Base-by-base conservation (phyloP, 140 eudicot genomes). In the Bidens hawaiensis region DNA sequence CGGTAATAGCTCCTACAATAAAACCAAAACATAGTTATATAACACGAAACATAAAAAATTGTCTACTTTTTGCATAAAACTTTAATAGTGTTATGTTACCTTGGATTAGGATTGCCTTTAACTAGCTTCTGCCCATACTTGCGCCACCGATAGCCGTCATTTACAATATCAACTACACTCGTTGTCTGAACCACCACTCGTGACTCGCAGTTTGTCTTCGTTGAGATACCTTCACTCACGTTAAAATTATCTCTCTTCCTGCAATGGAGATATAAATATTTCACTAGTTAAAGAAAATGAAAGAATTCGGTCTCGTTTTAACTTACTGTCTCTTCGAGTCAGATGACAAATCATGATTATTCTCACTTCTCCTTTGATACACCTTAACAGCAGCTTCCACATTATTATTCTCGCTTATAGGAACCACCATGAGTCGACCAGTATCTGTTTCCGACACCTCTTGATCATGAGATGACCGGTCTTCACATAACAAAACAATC, bases 121-220 rank as follows among this genome's bases (percentile, higher is more conserved):
- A 90, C 95, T 73, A 86, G 60, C 61, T 90, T 90, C 79, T 90
- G 97, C 49, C 97, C 97, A 68, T 90, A 90, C 68, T 90, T 90
- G 64, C 97, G 95, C 97, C 97, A 90, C 30, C 97, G 84, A 64
- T 76, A 83, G 54, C 97, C 97, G 55, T 90, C 97, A 70, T 86
- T 90, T 64, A 90, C 85, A 34, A 90, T 59, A 75, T 90, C 97
- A 69, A 90, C 94, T 53, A 51, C 94, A 49, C 97, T 90, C 46
- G 76, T 70, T 41, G 89, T 90, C 67, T 90, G 87, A 57, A 90
- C 89, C 67, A 90, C 94, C 63, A 81, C 70, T 25, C 95, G 81
- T 1, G 79, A 72, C 25, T 82, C 95, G 72, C 67, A 66, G 74
- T 53, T 72, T 5, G 86, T 69, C 69, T 71, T 90, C 3, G 75